A percentile compares a stretch with the other conserved stretches of the same genome.
Conservation (phyloP, 1,284 basidiomycete species). For the Anthracocystis walkeri region DNA sequence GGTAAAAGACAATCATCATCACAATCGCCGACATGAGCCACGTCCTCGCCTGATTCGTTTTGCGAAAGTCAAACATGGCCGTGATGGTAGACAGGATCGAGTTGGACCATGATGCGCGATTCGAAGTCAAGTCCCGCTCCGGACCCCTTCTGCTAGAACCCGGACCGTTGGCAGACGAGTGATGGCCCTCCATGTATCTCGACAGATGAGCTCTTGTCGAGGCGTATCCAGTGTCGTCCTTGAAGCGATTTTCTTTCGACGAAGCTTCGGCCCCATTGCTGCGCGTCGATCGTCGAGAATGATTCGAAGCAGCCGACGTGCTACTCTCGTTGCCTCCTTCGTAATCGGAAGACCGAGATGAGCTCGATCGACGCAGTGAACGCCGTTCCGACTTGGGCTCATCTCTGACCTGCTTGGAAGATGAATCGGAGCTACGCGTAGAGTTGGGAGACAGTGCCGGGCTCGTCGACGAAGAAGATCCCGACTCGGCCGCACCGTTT, state of each 20-base stretch:
- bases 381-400: conserved; percentile 21
- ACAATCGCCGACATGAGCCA: conserved; percentile 47
- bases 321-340: conserved; percentile 47
- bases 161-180: neutral
- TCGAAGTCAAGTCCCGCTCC: conserved; percentile 15
- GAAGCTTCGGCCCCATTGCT: conserved; percentile 11
- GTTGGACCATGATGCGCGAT: conserved; percentile 13
- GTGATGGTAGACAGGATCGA: conserved; percentile 37
- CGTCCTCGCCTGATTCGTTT: conserved; percentile 30
- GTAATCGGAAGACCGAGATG: conserved; percentile 30
- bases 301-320: conserved; percentile 42
- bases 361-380: conserved; percentile 19
- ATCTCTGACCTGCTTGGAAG: conserved; percentile 13
- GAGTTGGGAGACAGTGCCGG: conserved; percentile 35
- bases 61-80: conserved; percentile 38
- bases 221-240: conserved; percentile 42
- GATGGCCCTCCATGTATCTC: conserved; percentile 41
- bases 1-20: conserved; percentile 40
- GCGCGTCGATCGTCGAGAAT: conserved; percentile 32
- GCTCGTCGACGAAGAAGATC: conserved; percentile 40
- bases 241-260: conserved; percentile 20
- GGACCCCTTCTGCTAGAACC: conserved; percentile 8
- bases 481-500: conserved; percentile 31
- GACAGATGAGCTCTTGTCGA: conserved; percentile 46
- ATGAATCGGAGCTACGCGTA: conserved; percentile 16